Percentiles rank a stretch among this genome's conserved stretches.
These are phyloP conservation scores for Euphorbia schlechtendalii DNA, from an alignment of 441 rosid genomes.

Conservation along the genomic window DNA sequence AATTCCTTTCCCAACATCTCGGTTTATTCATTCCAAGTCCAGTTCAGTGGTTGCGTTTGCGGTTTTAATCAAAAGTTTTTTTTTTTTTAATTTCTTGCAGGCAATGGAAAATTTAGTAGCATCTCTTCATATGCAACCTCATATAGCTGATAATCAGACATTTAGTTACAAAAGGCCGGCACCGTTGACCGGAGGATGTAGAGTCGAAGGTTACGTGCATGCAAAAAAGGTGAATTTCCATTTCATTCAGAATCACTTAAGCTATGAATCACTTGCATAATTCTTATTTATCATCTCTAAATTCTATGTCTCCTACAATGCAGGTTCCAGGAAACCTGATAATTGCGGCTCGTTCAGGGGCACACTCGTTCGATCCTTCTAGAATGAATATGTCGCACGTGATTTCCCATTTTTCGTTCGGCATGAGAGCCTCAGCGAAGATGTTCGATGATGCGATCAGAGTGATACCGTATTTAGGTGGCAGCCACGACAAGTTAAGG, in stretches of 20 bases:
- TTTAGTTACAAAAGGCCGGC: constrained; percentile 61
- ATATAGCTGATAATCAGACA: constrained; percentile 36
- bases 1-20: not conserved
- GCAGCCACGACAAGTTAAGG: constrained; percentile 75
- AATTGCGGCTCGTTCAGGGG: constrained; percentile 72
- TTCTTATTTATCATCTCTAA: not conserved
- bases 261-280: not conserved
- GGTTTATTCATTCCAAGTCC: not conserved
- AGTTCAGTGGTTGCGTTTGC: not conserved
- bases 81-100: constrained; percentile 51
- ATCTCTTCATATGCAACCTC: constrained; percentile 56
- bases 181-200: constrained; percentile 89
- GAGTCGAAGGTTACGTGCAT: constrained; percentile 92
- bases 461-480: constrained; percentile 72
- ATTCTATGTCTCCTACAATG: constrained; percentile 13
- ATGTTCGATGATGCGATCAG: constrained; percentile 56
- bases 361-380: constrained; percentile 90
- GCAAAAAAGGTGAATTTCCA: constrained; percentile 76
- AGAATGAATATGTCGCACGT: constrained; percentile 95
- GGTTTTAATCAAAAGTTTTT: constrained; percentile 18
- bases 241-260: not conserved
- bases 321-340: constrained; percentile 98
- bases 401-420: constrained; percentile 79
- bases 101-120: constrained; percentile 66
- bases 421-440: constrained; percentile 50